A percentile compares a stretch with the other conserved stretches of the same genome.
phyloP scores from a whole-genome alignment of 1,284 basidiomycete species.

The Cystobasidium sp. region DNA sequence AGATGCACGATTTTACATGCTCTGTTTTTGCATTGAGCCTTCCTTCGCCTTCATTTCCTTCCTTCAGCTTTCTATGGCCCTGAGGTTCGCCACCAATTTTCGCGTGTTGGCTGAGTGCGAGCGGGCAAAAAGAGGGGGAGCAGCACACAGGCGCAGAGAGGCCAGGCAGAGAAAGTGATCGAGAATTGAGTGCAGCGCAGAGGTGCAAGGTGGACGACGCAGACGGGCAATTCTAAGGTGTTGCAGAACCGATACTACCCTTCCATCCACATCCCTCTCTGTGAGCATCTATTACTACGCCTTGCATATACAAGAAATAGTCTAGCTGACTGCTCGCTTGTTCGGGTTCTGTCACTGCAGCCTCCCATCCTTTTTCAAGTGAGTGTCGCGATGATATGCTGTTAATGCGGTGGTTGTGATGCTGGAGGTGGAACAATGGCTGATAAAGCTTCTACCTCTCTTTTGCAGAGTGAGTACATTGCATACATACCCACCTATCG shows the following conservation, averaged over 20 bases:
- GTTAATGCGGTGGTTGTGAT: neutral
- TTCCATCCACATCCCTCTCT: neutral
- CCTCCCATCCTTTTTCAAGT: slow-evolving; percentile 17
- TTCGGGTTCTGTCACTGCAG: neutral
- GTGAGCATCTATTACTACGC: neutral
- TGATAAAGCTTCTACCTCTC: neutral
- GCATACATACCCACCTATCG: neutral
- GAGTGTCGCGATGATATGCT: neutral
- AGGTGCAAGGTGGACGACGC: neutral
- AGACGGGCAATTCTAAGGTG: neutral
- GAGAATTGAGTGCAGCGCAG: too few relatives aligned
- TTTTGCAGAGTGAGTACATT: slow-evolving; percentile 23
- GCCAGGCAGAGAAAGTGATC: too few relatives aligned
- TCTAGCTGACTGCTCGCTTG: neutral
- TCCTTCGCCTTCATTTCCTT: neutral
- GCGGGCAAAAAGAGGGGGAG: neutral
- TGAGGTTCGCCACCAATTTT: neutral
- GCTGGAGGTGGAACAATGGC: neutral
- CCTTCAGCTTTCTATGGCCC: neutral
- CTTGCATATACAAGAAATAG: neutral
- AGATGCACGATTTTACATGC: neutral
- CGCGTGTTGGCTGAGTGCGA: neutral
- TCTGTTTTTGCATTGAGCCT: neutral
- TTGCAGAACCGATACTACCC: neutral
- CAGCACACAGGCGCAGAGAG: too few relatives aligned